phyloP scores from a whole-genome alignment of 306 rosid genomes.

The Begonia masoniana region DNA sequence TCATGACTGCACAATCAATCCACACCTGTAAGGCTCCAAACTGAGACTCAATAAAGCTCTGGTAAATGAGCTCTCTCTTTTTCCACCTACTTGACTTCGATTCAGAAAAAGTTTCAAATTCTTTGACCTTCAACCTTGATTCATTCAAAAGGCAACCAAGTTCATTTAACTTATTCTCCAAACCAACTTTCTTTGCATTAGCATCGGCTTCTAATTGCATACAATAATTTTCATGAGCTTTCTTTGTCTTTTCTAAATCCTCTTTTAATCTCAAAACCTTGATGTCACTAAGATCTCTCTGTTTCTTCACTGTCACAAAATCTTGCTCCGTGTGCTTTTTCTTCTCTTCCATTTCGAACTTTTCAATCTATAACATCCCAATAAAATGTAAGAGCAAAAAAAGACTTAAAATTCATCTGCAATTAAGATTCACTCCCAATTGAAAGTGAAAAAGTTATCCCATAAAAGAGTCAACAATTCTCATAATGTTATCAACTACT shows the following conservation, averaged over 20 bases:
- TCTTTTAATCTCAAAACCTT: constrained; percentile 54
- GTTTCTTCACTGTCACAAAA: constrained; percentile 46
- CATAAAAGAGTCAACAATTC: not conserved
- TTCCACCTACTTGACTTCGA: constrained; percentile 69
- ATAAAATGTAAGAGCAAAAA: not conserved
- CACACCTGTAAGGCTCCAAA: constrained; percentile 64
- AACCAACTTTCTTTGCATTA: constrained; percentile 43
- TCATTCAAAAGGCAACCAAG: constrained; percentile 39
- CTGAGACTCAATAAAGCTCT: constrained; percentile 35
- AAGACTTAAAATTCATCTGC: not conserved
- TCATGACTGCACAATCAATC: constrained; percentile 9
- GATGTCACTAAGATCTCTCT: constrained; percentile 38
- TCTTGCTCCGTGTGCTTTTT: constrained; percentile 73
- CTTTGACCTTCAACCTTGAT: constrained; percentile 55
- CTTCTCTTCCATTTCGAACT: constrained; percentile 55
- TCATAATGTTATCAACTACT: not conserved
- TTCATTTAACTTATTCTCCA: constrained; percentile 48
- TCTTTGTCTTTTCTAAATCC: constrained; percentile 48
- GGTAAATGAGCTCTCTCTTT: constrained; percentile 56
- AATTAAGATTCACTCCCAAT: not conserved
- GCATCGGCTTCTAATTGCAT: constrained; percentile 47
- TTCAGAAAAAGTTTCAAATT: constrained; percentile 62
- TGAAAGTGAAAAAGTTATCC: not conserved
- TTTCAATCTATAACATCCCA: constrained; percentile 41
- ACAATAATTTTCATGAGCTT: constrained; percentile 40